Evolutionary conservation across 225 moss, liverwort and hornwort species (phyloP).

Genomic region (Polytrichum formosum): DNA sequence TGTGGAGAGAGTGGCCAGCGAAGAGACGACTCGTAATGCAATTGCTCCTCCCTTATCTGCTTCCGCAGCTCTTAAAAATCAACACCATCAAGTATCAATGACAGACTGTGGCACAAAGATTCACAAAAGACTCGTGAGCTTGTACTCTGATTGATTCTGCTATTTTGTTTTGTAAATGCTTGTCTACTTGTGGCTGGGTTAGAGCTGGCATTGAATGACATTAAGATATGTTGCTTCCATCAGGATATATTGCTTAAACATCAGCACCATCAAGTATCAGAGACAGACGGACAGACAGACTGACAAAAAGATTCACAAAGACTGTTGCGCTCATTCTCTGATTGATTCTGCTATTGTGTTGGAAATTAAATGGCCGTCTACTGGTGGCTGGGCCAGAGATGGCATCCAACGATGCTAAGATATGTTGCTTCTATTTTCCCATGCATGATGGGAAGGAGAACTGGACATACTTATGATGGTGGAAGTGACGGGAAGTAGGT

Average conservation of each 20-base stretch:
- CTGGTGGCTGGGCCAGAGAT: background rate
- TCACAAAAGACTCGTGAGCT: too few relatives aligned
- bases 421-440: background rate
- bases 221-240: too few relatives aligned
- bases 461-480: background rate
- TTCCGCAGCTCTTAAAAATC: slow-evolving; percentile 38
- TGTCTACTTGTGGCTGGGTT: too few relatives aligned
- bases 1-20: slow-evolving; percentile 32
- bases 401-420: background rate
- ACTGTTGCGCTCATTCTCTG: too few relatives aligned
- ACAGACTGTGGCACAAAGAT: background rate
- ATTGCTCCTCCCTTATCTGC: slow-evolving; percentile 45
- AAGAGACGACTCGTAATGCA: slow-evolving; percentile 19
- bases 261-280: too few relatives aligned
- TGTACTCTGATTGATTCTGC: too few relatives aligned
- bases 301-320: too few relatives aligned
- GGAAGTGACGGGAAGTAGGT: slow-evolving; percentile 1
- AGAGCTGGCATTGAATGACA: too few relatives aligned
- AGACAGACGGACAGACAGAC: too few relatives aligned
- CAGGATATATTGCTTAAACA: too few relatives aligned
- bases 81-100: background rate
- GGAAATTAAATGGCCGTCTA: too few relatives aligned
- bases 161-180: too few relatives aligned
- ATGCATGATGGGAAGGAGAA: background rate
- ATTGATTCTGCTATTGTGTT: background rate